A percentile compares a stretch with the other conserved stretches of the same genome.
phyloP scores from a whole-genome alignment of 352 stramenopile species.

The Globisporangium nagaii region DNA sequence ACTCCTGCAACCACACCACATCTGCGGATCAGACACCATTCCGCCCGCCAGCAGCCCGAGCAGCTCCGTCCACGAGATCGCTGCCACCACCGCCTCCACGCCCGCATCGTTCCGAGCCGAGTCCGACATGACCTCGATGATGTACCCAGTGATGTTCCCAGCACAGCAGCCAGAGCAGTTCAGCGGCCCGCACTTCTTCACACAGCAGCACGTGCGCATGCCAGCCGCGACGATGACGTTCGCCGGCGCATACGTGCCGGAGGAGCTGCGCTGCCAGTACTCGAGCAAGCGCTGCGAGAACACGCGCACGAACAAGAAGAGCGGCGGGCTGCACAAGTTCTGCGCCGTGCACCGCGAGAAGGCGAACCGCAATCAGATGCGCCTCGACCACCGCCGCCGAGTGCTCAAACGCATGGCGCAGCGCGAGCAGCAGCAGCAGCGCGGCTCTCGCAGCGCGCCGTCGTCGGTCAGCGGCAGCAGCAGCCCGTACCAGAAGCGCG shows the following conservation, averaged over 20 bases:
- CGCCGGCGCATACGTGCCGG: no score
- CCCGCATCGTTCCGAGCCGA: neutral
- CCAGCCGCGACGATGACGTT: neutral
- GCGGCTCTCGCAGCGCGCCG: constrained; percentile 6
- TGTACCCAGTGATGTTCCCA: constrained; percentile 10
- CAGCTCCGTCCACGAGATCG: neutral
- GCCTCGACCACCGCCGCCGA: constrained; percentile 49
- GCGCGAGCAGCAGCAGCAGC: constrained; percentile 26
- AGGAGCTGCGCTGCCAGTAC: constrained; percentile 51
- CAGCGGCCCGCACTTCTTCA: neutral
- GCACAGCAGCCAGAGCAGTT: constrained; percentile 1
- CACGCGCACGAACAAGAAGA: constrained; percentile 33
- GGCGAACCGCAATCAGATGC: constrained; percentile 71
- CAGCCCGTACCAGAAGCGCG: constrained; percentile 11
- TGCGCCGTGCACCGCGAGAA: constrained; percentile 50
- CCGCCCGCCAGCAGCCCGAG: neutral
- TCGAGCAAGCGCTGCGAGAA: constrained; percentile 48
- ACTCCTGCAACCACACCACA: no score
- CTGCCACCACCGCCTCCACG: neutral
- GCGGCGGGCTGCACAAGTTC: constrained; percentile 50
- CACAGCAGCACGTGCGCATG: neutral
- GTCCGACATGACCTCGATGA: constrained; percentile 8
- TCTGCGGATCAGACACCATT: constrained; percentile 4
- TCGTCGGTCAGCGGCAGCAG: constrained; percentile 16
- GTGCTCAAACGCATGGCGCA: constrained; percentile 49